Evolutionary conservation across 257 asterid genomes (phyloP).

Genomic region (Solanum pimpinellifolium): DNA sequence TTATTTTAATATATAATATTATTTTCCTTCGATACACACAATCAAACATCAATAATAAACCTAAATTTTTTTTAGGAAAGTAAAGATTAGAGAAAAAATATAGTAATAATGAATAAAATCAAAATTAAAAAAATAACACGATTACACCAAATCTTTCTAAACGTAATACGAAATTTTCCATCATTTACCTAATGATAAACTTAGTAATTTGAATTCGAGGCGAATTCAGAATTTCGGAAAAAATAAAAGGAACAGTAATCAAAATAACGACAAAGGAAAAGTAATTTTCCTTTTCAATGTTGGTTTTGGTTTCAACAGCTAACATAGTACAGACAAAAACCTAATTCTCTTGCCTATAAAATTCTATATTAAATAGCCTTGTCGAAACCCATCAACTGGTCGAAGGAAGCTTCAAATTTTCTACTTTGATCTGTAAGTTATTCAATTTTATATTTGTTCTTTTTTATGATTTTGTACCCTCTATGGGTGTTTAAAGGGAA

Average conservation of each 20-base stretch:
- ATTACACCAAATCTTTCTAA: neutral
- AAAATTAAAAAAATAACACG: neutral
- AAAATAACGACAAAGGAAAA: neutral
- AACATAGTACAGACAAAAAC: neutral
- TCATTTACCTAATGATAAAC: no score
- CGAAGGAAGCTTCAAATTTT: neutral
- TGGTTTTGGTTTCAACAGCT: neutral
- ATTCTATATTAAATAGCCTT: neutral
- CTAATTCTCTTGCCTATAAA: neutral
- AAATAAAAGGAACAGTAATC: neutral
- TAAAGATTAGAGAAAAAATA: no score
- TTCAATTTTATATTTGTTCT: neutral
- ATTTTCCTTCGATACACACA: neutral
- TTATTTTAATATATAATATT: no score
- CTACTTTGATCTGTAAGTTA: neutral
- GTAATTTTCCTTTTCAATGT: neutral
- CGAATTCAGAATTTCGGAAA: neutral
- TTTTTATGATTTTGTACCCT: neutral
- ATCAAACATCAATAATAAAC: neutral
- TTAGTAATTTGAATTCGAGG: neutral
- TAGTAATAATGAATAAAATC: neutral
- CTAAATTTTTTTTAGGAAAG: neutral
- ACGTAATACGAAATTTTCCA: neutral
- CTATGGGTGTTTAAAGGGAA: neutral
- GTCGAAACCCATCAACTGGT: neutral